Evolutionary conservation across 2,329 filamentous ascomycete genomes (phyloP).

Genomic region (Phaeosphaeria sp.): DNA sequence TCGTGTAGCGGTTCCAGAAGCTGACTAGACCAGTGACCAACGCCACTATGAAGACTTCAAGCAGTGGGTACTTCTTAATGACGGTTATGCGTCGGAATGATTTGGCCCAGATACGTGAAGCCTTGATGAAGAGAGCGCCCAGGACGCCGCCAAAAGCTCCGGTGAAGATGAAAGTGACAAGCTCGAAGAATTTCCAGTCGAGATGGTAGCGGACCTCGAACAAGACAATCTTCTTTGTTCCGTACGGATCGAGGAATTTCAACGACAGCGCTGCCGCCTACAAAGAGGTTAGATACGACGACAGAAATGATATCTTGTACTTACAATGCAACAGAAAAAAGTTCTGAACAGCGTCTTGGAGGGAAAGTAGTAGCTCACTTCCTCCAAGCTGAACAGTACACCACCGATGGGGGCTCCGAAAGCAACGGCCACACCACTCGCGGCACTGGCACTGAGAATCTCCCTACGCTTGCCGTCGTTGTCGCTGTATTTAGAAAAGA

Average conservation of each 20-base stretch:
- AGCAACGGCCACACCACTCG: slow-evolving; percentile 89
- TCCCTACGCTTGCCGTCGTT: slow-evolving; percentile 96
- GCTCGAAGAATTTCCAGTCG: slow-evolving; percentile 95
- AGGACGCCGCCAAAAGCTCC: slow-evolving; percentile 83
- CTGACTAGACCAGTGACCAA: slow-evolving; percentile 81
- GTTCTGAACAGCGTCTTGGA: slow-evolving; percentile 96
- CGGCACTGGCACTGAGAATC: slow-evolving; percentile 89
- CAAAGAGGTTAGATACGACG: slow-evolving; percentile 11
- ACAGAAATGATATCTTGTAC: slow-evolving; percentile 22
- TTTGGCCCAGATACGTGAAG: slow-evolving; percentile 85
- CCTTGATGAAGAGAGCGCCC: slow-evolving; percentile 96
- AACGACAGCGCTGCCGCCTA: slow-evolving; percentile 79
- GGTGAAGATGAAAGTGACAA: slow-evolving; percentile 82
- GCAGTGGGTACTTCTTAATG: slow-evolving; percentile 82
- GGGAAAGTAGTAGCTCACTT: slow-evolving; percentile 97
- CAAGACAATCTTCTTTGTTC: slow-evolving; percentile 93
- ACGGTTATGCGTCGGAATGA: slow-evolving; percentile 80
- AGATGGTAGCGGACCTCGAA: slow-evolving; percentile 90
- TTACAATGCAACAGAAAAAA: slow-evolving; percentile 95
- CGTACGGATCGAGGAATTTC: slow-evolving; percentile 95
- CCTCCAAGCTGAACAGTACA: slow-evolving; percentile 90
- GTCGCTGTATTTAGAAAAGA: slow-evolving; percentile 92
- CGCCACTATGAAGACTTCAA: slow-evolving; percentile 89
- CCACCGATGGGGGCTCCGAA: slow-evolving; percentile 92
- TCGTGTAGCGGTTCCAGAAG: slow-evolving; percentile 94